Percentiles rank a stretch among this genome's conserved stretches.
Conservation (phyloP, 2,329 filamentous ascomycete genomes). For the Pseudogymnoascus sp. region DNA sequence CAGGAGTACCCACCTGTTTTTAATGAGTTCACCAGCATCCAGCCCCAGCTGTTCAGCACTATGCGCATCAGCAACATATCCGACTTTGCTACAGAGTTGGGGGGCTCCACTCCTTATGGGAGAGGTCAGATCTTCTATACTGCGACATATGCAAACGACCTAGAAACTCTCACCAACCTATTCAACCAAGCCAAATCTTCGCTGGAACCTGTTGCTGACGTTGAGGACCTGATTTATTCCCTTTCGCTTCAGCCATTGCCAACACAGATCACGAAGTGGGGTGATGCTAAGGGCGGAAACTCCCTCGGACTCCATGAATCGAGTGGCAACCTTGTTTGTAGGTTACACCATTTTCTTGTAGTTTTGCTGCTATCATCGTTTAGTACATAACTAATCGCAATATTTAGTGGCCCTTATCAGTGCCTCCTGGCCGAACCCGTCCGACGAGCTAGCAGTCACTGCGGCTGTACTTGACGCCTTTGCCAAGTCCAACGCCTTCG, state of each 20-base stretch:
- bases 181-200: conserved; percentile 1
- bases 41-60: conserved; percentile 8
- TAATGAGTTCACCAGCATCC: conserved; percentile 2
- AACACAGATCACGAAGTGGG: conserved; percentile 9
- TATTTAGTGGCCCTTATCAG: conserved; percentile 5
- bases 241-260: conserved; percentile 8
- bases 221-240: background rate
- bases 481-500: background rate
- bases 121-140: conserved; percentile 9
- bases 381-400: background rate
- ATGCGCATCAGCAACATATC: conserved; percentile 12
- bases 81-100: conserved; percentile 11
- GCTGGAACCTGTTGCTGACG: background rate
- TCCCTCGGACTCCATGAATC: conserved; percentile 9
- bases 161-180: conserved; percentile 2
- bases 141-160: conserved; percentile 8
- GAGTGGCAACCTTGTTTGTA: conserved; percentile 8
- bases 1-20: conserved; percentile 9
- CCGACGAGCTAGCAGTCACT: conserved; percentile 3
- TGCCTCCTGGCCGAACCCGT: background rate
- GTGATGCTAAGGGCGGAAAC: conserved; percentile 9
- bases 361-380: background rate
- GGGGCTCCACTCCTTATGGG: background rate
- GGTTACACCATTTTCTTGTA: background rate
- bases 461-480: background rate